These are phyloP conservation scores for Suhomyces kilbournensis DNA, from an alignment of 805 yeast species.

Conservation along the genomic window DNA sequence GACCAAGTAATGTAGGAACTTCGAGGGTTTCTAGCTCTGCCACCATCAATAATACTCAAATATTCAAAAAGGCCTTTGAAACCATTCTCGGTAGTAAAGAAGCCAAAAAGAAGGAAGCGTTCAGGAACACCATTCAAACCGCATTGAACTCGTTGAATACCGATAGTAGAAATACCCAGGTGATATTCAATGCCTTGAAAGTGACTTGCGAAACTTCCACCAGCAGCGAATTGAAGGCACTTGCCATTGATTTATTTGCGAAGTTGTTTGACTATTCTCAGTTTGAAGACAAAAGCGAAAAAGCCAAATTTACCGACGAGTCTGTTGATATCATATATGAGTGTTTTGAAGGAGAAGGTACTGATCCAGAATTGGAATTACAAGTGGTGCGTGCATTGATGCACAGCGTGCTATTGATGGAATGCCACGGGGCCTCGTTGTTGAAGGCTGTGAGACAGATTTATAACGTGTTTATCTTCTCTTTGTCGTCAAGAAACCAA, in stretches of 20 bases:
- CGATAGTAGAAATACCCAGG: constrained; percentile 41
- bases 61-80: constrained; percentile 56
- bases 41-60: constrained; percentile 20
- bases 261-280: constrained; percentile 85
- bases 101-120: constrained; percentile 47
- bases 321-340: constrained; percentile 81
- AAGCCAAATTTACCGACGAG: constrained; percentile 65
- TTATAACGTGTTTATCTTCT: constrained; percentile 85
- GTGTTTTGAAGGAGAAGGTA: constrained; percentile 88
- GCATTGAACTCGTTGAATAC: constrained; percentile 43
- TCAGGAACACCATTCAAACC: constrained; percentile 36
- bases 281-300: constrained; percentile 58
- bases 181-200: constrained; percentile 78
- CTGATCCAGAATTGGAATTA: constrained; percentile 83
- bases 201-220: constrained; percentile 63
- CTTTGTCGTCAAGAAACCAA: constrained; percentile 79
- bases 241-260: constrained; percentile 81
- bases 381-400: constrained; percentile 91
- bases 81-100: constrained; percentile 58
- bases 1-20: neutral
- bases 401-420: constrained; percentile 79
- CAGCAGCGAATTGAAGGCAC: constrained; percentile 60
- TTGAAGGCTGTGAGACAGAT: constrained; percentile 90
- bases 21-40: constrained; percentile 7
- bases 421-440: constrained; percentile 86